Percentiles rank a stretch among this genome's conserved stretches.
phyloP scores from a whole-genome alignment of 108 stramenopile species.

The Nitzschia putrida region DNA sequence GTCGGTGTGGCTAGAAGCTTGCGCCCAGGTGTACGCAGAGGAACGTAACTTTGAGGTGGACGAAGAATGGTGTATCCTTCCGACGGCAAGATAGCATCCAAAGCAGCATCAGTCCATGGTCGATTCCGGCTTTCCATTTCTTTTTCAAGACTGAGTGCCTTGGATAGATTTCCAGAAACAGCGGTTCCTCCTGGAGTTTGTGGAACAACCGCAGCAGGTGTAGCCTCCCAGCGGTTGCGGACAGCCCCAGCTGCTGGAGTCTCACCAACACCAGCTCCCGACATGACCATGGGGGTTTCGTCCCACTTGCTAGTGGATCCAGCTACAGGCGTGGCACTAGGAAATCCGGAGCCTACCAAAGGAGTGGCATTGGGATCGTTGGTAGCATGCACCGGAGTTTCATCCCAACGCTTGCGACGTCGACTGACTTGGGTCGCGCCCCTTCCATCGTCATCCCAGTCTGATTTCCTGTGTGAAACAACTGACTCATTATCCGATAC shows the following conservation, averaged over 20 bases:
- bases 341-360: conserved; percentile 19
- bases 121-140: conserved; percentile 97
- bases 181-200: conserved; percentile 39
- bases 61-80: conserved; percentile 87
- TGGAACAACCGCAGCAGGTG: conserved; percentile 56
- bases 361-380: conserved; percentile 46
- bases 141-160: conserved; percentile 82
- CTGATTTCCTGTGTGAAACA: conserved; percentile 38
- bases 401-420: conserved; percentile 90
- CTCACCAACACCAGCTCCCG: conserved; percentile 38
- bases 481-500: conserved; percentile 67
- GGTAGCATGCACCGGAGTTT: conserved; percentile 72
- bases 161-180: conserved; percentile 67
- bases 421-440: conserved; percentile 35
- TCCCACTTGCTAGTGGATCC: conserved; percentile 67
- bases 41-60: conserved; percentile 90
- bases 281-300: conserved; percentile 73
- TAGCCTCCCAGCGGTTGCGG: conserved; percentile 80
- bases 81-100: conserved; percentile 92
- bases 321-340: conserved; percentile 59
- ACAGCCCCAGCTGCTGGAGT: conserved; percentile 43
- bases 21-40: conserved; percentile 90
- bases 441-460: conserved; percentile 71
- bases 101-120: conserved; percentile 94
- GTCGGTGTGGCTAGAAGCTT: conserved; percentile 92